These are phyloP conservation scores for Fusarium goolgardi DNA, from an alignment of 2,329 filamentous ascomycete genomes.

Conservation along the genomic window DNA sequence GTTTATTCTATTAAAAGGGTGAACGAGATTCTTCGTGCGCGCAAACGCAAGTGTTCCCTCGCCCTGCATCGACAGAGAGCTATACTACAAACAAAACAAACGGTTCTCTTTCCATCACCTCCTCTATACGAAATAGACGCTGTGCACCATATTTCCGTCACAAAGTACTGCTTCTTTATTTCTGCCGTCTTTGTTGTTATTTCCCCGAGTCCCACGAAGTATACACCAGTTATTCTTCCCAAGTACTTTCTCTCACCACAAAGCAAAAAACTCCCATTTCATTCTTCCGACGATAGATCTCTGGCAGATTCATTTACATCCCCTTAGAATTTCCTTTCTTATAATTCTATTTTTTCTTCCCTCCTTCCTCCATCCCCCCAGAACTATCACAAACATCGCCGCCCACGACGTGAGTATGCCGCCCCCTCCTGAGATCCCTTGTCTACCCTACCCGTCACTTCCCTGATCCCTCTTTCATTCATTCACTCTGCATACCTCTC, in stretches of 20 bases:
- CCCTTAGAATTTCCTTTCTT: neutral
- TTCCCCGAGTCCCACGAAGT: neutral
- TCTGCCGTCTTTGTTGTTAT: neutral
- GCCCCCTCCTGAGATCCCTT: neutral
- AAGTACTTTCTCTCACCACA: neutral
- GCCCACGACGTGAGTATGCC: neutral
- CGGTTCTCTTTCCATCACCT: neutral
- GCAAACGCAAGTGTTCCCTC: slow-evolving; percentile 4
- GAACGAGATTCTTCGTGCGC: neutral
- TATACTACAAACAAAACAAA: neutral
- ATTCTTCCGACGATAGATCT: neutral
- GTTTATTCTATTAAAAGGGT: neutral
- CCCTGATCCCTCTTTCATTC: neutral
- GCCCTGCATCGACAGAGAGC: neutral
- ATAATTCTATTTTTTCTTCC: neutral
- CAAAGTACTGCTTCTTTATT: too few relatives aligned
- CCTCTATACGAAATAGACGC: neutral
- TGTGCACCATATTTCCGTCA: neutral
- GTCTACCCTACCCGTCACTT: neutral
- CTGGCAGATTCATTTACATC: neutral
- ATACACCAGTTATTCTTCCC: neutral
- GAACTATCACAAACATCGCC: neutral
- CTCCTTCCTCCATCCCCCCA: neutral
- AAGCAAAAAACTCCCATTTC: neutral
- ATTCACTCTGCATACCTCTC: neutral